Evolutionary conservation across 192 early-diverging fungal genomes (phyloP).

Genomic region (Phlyctochytrium arcticum): DNA sequence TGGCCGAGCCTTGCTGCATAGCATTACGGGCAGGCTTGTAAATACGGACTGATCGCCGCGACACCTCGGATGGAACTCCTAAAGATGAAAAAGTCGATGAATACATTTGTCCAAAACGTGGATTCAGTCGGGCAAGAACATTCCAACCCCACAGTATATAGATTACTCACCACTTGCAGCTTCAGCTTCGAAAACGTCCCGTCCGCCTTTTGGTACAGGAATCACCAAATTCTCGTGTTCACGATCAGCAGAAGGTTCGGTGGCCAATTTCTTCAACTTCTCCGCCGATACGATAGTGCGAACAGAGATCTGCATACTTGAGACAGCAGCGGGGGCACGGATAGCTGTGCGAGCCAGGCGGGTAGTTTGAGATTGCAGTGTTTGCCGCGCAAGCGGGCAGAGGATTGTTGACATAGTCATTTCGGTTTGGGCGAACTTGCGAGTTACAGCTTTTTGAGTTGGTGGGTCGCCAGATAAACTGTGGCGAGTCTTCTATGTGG

Average conservation of each 20-base stretch:
- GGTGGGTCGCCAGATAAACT: too few species aligned
- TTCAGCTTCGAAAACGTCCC: constrained; percentile 23
- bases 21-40: constrained; percentile 77
- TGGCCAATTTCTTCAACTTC: not conserved
- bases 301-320: too few species aligned
- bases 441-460: too few species aligned
- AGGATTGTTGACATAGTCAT: too few species aligned
- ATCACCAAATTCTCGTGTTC: constrained; percentile 6
- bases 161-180: not conserved
- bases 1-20: constrained; percentile 77
- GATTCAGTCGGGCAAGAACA: not conserved
- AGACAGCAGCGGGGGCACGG: too few species aligned
- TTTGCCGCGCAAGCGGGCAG: too few species aligned
- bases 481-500: too few species aligned
- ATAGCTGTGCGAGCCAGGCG: too few species aligned
- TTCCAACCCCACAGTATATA: not conserved
- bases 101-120: not conserved
- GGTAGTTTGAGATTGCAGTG: too few species aligned
- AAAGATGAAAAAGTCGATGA: not conserved
- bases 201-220: constrained; percentile 6
- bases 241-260: not conserved
- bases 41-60: constrained; percentile 66
- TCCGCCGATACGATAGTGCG: constrained; percentile 1
- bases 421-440: too few species aligned
- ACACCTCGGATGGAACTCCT: constrained; percentile 22